phyloP scores from a whole-genome alignment of 169 alveolate species.

The Neospora caninum region DNA sequence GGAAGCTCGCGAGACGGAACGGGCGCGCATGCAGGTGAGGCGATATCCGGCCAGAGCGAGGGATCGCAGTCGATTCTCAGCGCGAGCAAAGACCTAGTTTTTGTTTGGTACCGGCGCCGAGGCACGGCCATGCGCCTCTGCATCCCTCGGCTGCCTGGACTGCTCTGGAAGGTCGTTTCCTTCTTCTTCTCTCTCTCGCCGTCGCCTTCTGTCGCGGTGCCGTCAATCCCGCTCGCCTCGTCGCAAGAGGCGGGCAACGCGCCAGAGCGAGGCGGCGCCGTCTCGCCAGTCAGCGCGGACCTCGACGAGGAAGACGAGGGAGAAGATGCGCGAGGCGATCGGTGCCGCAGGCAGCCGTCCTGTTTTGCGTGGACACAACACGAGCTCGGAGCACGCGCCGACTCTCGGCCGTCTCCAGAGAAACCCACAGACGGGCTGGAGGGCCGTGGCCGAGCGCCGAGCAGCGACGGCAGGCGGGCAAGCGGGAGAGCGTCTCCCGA shows the following conservation, averaged over 20 bases:
- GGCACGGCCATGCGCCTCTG: conserved; percentile 29
- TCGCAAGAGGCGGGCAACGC: not conserved
- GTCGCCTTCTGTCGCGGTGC: not conserved
- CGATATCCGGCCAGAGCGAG: not conserved
- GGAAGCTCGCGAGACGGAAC: not conserved
- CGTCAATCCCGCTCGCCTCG: not conserved
- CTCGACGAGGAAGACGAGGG: too few relatives aligned
- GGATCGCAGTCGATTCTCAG: not conserved
- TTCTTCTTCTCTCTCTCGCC: conserved; percentile 17
- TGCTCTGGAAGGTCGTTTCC: conserved; percentile 6
- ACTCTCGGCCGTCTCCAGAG: too few relatives aligned
- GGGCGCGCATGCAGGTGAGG: not conserved
- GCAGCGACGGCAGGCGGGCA: too few relatives aligned
- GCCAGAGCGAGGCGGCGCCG: not conserved
- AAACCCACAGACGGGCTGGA: too few relatives aligned
- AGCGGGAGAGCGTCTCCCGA: too few relatives aligned
- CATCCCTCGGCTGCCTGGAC: conserved; percentile 12
- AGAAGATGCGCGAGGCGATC: too few relatives aligned
- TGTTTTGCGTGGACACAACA: too few relatives aligned
- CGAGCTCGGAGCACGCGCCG: too few relatives aligned
- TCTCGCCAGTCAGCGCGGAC: too few relatives aligned
- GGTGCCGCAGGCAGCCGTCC: too few relatives aligned
- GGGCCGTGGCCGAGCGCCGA: too few relatives aligned
- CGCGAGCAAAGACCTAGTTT: not conserved
- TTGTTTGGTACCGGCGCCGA: conserved; percentile 21